A percentile compares a stretch with the other conserved stretches of the same genome.
phyloP scores from a whole-genome alignment of 768 basidiomycete species.

The Phanerochaete carnosa region DNA sequence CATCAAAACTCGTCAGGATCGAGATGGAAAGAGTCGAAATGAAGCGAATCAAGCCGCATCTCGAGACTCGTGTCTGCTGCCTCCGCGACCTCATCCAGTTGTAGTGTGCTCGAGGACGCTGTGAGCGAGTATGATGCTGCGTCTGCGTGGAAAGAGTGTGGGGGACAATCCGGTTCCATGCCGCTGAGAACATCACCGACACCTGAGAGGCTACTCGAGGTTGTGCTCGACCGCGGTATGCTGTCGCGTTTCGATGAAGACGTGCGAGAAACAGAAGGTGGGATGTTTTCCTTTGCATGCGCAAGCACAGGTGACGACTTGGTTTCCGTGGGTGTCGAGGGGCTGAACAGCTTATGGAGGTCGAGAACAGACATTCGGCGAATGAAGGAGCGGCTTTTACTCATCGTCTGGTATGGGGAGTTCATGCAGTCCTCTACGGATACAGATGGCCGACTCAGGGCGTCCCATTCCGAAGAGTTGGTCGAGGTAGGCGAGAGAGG shows the following conservation, averaged over 20 bases:
- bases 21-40: conserved; percentile 69
- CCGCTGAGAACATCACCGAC: background rate
- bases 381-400: conserved; percentile 25
- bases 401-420: conserved; percentile 18
- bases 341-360: conserved; percentile 30
- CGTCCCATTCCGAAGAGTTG: conserved; percentile 5
- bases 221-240: conserved; percentile 3
- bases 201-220: conserved; percentile 4
- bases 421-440: conserved; percentile 17
- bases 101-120: conserved; percentile 1
- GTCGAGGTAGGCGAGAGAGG: conserved; percentile 12
- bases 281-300: background rate
- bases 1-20: conserved; percentile 47
- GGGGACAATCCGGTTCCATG: background rate
- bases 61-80: conserved; percentile 48
- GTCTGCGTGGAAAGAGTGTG: conserved; percentile 10
- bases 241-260: conserved; percentile 4
- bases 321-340: conserved; percentile 1
- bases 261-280: background rate
- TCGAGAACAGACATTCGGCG: conserved; percentile 31
- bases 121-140: background rate
- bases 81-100: background rate
- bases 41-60: conserved; percentile 69
- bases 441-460: conserved; percentile 11
- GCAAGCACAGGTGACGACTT: background rate